Evolutionary conservation across 257 asterid species (phyloP).

Genomic region (Verbascum thapsus): DNA sequence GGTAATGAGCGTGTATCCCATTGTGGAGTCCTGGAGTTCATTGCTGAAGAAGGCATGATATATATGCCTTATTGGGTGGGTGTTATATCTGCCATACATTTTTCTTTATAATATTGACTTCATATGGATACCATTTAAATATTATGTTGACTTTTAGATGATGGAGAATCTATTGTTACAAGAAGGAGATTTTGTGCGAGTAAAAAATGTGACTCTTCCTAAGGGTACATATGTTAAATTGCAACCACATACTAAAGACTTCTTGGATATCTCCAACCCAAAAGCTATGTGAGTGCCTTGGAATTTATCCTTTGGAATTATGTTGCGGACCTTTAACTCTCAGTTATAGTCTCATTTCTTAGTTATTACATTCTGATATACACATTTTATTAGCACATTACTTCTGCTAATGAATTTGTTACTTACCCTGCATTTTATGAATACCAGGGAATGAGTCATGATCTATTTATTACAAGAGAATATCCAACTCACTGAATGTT

Average conservation of each 20-base stretch:
- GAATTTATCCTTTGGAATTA: not conserved
- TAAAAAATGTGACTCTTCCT: constrained; percentile 87
- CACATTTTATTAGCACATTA: too few relatives aligned
- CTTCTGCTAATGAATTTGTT: too few relatives aligned
- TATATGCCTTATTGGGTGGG: constrained; percentile 99
- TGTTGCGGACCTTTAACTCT: too few relatives aligned
- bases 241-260: constrained; percentile 96
- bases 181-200: constrained; percentile 89
- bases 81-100: not conserved
- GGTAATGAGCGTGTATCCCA: constrained; percentile 80
- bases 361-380: not conserved
- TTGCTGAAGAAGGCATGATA: constrained; percentile 99
- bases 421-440: too few relatives aligned
- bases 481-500: too few relatives aligned
- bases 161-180: constrained; percentile 92
- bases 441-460: too few relatives aligned
- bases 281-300: constrained; percentile 86
- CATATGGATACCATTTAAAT: constrained; percentile 20
- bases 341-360: too few relatives aligned
- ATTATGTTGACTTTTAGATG: constrained; percentile 56
- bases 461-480: too few relatives aligned
- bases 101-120: constrained; percentile 17
- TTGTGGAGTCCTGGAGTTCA: constrained; percentile 97
- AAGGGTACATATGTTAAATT: constrained; percentile 92
- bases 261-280: constrained; percentile 95